Evolutionary conservation across 345 rosid species (phyloP), one percentile per base, ranked within the genome.

Genomic region (Kandelia obovata): DNA sequence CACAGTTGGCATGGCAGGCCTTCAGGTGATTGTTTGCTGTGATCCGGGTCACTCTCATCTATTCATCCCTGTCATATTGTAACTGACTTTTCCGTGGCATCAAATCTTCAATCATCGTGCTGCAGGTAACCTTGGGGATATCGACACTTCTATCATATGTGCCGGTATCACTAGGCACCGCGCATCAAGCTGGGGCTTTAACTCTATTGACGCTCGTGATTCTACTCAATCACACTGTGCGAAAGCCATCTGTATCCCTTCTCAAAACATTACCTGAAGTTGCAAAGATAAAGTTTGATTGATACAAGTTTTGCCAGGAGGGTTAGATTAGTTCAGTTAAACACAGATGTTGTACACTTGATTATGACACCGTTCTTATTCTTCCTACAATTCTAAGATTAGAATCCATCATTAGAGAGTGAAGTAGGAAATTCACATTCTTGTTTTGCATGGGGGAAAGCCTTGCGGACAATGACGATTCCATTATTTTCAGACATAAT

Each of bases 91-190:
- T 13, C 68, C 23, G 28, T 26, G 56, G 19, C 13, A 9, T 5
- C 10, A 3, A 13, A 27, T 37, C 11, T 7, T n/a, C 27, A 6
- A 8, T 34, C 35, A 3, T 58, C 31, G 20, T 7, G 47, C 71
- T 68, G 78, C 76, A 90, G 97, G 98, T 92, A 27, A 84, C 89
- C 1, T 76, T 95, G 65, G 99, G 98, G 62, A 69, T 92, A 66
- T 87, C 91, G 67, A 90, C 99, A 23, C 98, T 92, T 72, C 77
- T 92, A 61, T 85, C 86, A 7, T 95, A 95, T 66, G 99, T 95
- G 3, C 98, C 91, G 0, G 91, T 87, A 46, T 90, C 94, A 15
- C 86, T 92, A 28, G 98, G 96, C 53, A 75, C 87, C 25, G 96
- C 97, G 30, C 97, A 89, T 74, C 94, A 90, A 71, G 96, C 94